phyloP scores from a whole-genome alignment of 805 yeast species.

The Metschnikowia drakensbergensis region DNA sequence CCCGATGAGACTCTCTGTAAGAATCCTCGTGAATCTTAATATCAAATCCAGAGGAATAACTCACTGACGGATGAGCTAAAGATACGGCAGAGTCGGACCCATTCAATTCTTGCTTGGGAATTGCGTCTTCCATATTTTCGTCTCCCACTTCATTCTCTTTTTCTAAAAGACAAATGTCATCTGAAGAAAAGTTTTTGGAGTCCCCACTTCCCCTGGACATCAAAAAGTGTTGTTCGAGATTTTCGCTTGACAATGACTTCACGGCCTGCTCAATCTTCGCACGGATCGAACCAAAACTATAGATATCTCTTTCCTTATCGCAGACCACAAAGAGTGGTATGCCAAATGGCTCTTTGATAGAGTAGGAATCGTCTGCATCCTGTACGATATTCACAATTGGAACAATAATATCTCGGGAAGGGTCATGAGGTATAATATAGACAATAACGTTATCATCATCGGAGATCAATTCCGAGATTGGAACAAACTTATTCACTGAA shows the following conservation, averaged over 20 bases:
- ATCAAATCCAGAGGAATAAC: conserved; percentile 48
- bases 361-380: conserved; percentile 33
- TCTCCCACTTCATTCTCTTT: background rate
- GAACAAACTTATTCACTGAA: conserved; percentile 51
- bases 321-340: conserved; percentile 71
- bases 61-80: conserved; percentile 48
- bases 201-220: conserved; percentile 15
- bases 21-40: conserved; percentile 38
- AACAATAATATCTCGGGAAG: conserved; percentile 40
- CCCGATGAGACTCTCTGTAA: background rate
- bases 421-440: conserved; percentile 50
- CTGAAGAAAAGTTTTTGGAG: conserved; percentile 18
- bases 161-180: conserved; percentile 35
- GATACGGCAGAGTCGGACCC: conserved; percentile 48
- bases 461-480: conserved; percentile 63
- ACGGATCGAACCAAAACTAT: conserved; percentile 56
- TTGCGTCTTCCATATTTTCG: conserved; percentile 1
- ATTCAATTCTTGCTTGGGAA: conserved; percentile 13
- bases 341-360: conserved; percentile 55
- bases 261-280: conserved; percentile 47
- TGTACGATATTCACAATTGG: conserved; percentile 54
- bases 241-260: conserved; percentile 23
- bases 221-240: conserved; percentile 22
- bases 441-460: conserved; percentile 62
- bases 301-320: conserved; percentile 43